These are phyloP conservation scores for Cymbopogon flexuosus DNA, from an alignment of 202 grass and related monocot genomes.

Conservation along the genomic window DNA sequence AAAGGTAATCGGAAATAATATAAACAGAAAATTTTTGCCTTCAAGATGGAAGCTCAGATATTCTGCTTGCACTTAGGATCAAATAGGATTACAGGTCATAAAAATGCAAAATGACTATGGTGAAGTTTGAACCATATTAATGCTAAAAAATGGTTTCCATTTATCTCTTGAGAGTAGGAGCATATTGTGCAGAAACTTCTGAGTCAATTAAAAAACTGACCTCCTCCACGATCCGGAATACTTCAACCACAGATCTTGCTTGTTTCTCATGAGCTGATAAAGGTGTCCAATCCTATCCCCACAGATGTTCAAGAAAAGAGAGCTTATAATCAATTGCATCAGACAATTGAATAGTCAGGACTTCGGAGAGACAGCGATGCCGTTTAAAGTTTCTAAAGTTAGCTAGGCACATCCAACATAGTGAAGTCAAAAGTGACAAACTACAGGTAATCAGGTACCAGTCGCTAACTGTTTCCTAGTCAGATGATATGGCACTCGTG, in stretches of 20 bases:
- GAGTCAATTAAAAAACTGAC: constrained; percentile 38
- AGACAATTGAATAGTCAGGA: neutral
- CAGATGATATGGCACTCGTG: neutral
- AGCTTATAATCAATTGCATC: neutral
- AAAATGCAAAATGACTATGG: constrained; percentile 1
- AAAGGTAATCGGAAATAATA: neutral
- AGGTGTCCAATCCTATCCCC: constrained; percentile 67
- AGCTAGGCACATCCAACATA: neutral
- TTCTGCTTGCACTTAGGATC: constrained; percentile 16
- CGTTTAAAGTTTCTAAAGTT: neutral
- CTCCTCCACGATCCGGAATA: constrained; percentile 94
- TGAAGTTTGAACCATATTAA: constrained; percentile 4
- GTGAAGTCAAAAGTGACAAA: neutral
- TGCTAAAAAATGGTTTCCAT: constrained; percentile 7
- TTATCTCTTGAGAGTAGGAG: neutral
- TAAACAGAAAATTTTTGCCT: constrained; percentile 15
- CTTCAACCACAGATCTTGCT: constrained; percentile 76
- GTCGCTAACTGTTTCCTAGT: neutral
- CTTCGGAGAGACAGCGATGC: neutral
- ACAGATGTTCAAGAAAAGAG: constrained; percentile 27
- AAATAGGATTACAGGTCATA: neutral
- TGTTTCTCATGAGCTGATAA: constrained; percentile 65
- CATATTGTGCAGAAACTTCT: neutral
- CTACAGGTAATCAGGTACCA: neutral
- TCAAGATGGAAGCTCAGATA: constrained; percentile 1